These are phyloP conservation scores for Zygosaccharomyces pseudorouxii DNA, from an alignment of 805 yeast species.

Conservation along the genomic window DNA sequence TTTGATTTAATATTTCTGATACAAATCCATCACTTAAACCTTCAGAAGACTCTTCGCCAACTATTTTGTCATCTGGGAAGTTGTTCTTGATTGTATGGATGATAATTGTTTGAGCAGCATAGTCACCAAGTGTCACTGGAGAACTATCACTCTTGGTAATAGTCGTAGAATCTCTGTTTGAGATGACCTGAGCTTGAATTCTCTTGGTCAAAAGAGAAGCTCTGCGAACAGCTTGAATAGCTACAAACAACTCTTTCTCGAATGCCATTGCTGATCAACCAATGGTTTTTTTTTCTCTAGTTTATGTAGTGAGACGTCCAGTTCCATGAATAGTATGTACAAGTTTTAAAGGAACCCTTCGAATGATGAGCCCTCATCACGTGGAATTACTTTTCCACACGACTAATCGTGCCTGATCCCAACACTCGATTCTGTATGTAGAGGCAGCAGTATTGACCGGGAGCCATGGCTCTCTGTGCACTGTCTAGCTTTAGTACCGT, in stretches of 20 bases:
- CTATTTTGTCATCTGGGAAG: conserved; percentile 81
- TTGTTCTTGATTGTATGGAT: conserved; percentile 74
- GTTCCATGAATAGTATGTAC: neutral
- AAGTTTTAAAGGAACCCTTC: conserved; percentile 1
- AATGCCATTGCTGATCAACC: conserved; percentile 36
- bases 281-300: neutral
- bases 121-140: conserved; percentile 96
- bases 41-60: conserved; percentile 90
- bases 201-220: conserved; percentile 73
- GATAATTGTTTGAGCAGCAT: conserved; percentile 90
- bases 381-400: conserved; percentile 1
- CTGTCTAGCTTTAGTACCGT: conserved; percentile 39
- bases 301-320: neutral
- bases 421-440: conserved; percentile 63
- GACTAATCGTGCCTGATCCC: conserved; percentile 49
- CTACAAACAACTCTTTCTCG: conserved; percentile 67
- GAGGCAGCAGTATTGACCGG: conserved; percentile 80
- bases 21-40: conserved; percentile 51
- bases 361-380: neutral
- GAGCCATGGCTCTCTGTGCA: conserved; percentile 70
- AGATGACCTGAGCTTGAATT: conserved; percentile 52
- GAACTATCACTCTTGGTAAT: conserved; percentile 82
- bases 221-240: conserved; percentile 83
- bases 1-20: conserved; percentile 53
- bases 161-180: conserved; percentile 45